These are phyloP conservation scores for Artomyces pyxidatus DNA, from an alignment of 768 basidiomycete genomes.

Conservation along the genomic window DNA sequence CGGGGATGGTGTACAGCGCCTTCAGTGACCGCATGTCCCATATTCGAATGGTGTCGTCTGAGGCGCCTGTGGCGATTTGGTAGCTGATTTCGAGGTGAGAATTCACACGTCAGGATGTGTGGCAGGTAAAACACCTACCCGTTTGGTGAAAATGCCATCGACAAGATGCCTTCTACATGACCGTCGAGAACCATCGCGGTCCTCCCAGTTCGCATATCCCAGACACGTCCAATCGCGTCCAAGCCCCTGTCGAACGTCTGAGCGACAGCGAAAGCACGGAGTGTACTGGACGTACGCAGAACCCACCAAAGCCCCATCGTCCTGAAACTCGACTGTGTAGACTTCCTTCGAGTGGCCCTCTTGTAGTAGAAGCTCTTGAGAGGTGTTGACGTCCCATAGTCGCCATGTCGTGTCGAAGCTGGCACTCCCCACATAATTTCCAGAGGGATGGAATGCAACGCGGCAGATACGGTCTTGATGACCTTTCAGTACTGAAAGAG, in stretches of 20 bases:
- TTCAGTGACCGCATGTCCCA: constrained; percentile 96
- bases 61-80: constrained; percentile 94
- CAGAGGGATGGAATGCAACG: constrained; percentile 94
- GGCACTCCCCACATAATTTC: constrained; percentile 87
- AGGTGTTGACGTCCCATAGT: constrained; percentile 84
- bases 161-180: constrained; percentile 87
- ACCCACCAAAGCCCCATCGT: constrained; percentile 86
- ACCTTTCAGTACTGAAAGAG: constrained; percentile 79
- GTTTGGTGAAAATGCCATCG: constrained; percentile 91
- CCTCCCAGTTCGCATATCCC: constrained; percentile 92
- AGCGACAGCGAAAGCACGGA: neutral
- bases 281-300: constrained; percentile 61
- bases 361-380: constrained; percentile 79
- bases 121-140: constrained; percentile 48
- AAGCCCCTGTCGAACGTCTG: constrained; percentile 54
- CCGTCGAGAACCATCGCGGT: constrained; percentile 98
- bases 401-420: constrained; percentile 98
- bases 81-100: constrained; percentile 67
- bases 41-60: constrained; percentile 96
- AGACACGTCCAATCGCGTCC: constrained; percentile 94
- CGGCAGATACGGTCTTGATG: constrained; percentile 89
- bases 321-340: constrained; percentile 92
- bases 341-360: constrained; percentile 98
- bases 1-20: constrained; percentile 93
- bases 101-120: too few relatives aligned